These are phyloP conservation scores for Hygrophorus pudorinus DNA, from an alignment of 768 basidiomycete species.

Conservation along the genomic window DNA sequence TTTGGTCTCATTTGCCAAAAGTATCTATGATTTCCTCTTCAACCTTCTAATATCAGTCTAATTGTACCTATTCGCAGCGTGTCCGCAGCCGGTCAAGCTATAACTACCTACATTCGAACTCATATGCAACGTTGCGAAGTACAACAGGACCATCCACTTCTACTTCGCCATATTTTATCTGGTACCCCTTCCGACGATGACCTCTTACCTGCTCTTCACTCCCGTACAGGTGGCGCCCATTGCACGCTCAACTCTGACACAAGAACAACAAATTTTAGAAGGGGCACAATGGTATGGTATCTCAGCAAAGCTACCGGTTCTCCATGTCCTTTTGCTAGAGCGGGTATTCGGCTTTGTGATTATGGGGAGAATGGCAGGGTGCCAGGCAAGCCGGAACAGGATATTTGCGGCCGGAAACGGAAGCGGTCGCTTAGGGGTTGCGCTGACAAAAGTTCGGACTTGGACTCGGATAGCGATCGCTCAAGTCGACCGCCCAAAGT, in stretches of 20 bases:
- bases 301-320: constrained; percentile 65
- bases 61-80: constrained; percentile 31
- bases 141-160: constrained; percentile 64
- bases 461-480: constrained; percentile 28
- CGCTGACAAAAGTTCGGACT: constrained; percentile 19
- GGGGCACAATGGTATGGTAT: constrained; percentile 78
- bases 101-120: constrained; percentile 72
- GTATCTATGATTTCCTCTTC: constrained; percentile 25
- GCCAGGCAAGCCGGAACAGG: constrained; percentile 18
- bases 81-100: constrained; percentile 72
- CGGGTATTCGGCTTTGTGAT: constrained; percentile 63
- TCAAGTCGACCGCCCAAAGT: constrained; percentile 50
- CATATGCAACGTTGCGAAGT: constrained; percentile 64
- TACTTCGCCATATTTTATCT: constrained; percentile 62
- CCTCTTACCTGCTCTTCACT: constrained; percentile 60
- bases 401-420: constrained; percentile 32
- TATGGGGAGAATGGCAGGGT: constrained; percentile 44
- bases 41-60: constrained; percentile 9
- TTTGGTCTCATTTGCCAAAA: constrained; percentile 68
- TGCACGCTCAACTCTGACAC: constrained; percentile 27
- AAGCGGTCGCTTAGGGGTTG: constrained; percentile 25
- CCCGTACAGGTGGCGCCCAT: constrained; percentile 59
- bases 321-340: constrained; percentile 65
- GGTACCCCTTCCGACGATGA: constrained; percentile 68
- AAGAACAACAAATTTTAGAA: constrained; percentile 61